phyloP scores from a whole-genome alignment of 2,329 filamentous ascomycete species.

The Phyllosticta citriasiana region DNA sequence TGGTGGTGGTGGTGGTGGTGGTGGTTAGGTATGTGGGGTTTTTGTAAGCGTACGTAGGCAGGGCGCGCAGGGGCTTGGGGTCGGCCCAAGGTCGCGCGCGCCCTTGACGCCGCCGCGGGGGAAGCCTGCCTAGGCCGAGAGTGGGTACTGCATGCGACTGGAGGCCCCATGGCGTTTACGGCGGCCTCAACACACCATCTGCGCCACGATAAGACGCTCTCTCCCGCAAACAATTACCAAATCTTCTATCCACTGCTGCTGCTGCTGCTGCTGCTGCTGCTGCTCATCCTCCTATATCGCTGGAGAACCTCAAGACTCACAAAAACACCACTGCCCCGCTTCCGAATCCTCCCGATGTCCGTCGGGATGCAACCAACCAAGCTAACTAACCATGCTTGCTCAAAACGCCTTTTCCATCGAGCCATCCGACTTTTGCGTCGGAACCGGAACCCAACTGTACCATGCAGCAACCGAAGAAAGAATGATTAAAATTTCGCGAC shows the following conservation, averaged over 20 bases:
- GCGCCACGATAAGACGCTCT: neutral
- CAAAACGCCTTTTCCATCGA: neutral
- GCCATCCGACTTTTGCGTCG: neutral
- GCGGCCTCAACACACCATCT: neutral
- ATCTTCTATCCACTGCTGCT: neutral
- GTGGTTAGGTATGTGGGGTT: neutral
- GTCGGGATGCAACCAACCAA: constrained; percentile 5
- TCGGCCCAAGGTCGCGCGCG: constrained; percentile 2
- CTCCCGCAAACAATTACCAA: constrained; percentile 8
- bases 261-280: neutral
- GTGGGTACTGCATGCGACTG: neutral
- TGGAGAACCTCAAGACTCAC: neutral
- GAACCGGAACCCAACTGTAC: neutral
- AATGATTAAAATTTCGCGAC: neutral
- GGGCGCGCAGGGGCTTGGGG: neutral
- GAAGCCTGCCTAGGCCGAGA: neutral
- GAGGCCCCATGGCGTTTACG: neutral
- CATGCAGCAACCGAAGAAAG: neutral
- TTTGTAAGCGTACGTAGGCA: neutral
- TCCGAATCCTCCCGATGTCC: neutral
- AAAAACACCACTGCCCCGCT: neutral
- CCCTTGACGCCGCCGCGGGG: constrained; percentile 10
- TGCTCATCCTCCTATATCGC: neutral
- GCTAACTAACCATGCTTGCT: neutral
- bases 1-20: neutral